Evolutionary conservation across 2,329 filamentous ascomycete genomes (phyloP), one percentile per base, ranked within the genome.

Genomic region (Phialophora macrospora): DNA sequence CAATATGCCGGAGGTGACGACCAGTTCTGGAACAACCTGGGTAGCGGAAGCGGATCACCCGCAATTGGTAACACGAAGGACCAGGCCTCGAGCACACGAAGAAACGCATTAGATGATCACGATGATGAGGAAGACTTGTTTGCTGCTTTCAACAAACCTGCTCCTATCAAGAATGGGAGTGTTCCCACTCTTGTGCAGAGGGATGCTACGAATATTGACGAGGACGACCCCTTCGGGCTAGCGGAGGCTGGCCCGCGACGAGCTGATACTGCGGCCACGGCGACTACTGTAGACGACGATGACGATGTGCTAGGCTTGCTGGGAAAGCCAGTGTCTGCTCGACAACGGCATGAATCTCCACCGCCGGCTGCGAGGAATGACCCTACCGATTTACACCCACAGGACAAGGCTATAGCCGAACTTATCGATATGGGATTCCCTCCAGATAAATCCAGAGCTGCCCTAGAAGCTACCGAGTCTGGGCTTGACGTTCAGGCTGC

Each of bases 391-490:
- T 22, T 57, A n/a, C 80, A 80, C 72, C 87, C 86, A 0, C 88
- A 90, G 64, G 92, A 97, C 74, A 87, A 86, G 71, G 91, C 93
- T 9, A 86, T 98, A 28, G 92, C 91, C 9, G 92, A 98, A 75
- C 81, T 99, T 28, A 88, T 97, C 2, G 94, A 97, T 71, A 98
- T 98, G 87, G 95, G 95, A 0, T 99, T 99, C 72, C 88, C 92
- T 0, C 85, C 88, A 0, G 91, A 96, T 65, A 92, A 93, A 73
- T 90, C 95, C n/a, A 85, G 86, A 61, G 84, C 89, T 68, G 95
- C 93, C 4, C 79, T 99, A 48, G 87, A 88, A 11, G 90, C 92
- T 73, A 97, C 91, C 34, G 90, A 92, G 3, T 88, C 88, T 2
- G 91, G 92, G 2, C 79, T 88, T 1, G 90, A 97, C 74, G 87